Evolutionary conservation across 2,329 filamentous ascomycete genomes (phyloP), one percentile per base, ranked within the genome.

Genomic region (Pseudocercospora ulei): DNA sequence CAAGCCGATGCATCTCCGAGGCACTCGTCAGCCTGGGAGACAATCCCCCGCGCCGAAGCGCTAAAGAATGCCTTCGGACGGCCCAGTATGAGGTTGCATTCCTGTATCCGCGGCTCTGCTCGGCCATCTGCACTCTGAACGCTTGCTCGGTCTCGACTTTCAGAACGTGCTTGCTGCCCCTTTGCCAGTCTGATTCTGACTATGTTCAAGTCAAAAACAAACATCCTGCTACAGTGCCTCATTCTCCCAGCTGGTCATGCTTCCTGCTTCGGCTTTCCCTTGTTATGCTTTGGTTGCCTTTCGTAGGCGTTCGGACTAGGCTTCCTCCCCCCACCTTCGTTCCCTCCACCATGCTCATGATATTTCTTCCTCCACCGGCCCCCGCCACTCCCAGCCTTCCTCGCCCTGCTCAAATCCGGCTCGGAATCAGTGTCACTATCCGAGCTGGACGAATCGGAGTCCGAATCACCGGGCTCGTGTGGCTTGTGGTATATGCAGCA

Each of bases 401-500:
- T 67, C 59, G 43, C 67, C 55, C 46, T 59, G 44, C 70, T 71
- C 53, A 71, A 64, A 53, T 70, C 68, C 18, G 64, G 61, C 45
- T 67, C 70, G n/a, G 71, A 73, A 44, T 77, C 74, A 1, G 70
- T 73, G 25, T 63, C 63, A 4, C 67, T 68, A 5, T 76, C 77
- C 8, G 69, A 72, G 0, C 69, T 75, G 2, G 73, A 76, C 35
- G 67, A 67, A 43, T 80, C 76, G 49, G 77, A 75, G 50, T 80
- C 86, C 19, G 82, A 90, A 61, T 96, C 88, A 59, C 82, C 85
- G 3, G 85, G 77, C 7, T 71, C 75, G 51, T 80, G 82, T 4
- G 85, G 79, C 44, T 82, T 82, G 66, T 95, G 88, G 65, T 95
- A 98, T 62, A 98, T 98, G 62, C 90, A 98, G 72, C 90, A 98